Percentiles rank a stretch among this genome's conserved stretches.
Conservation (phyloP, 441 rosid genomes). For the Jatropha multifida region DNA sequence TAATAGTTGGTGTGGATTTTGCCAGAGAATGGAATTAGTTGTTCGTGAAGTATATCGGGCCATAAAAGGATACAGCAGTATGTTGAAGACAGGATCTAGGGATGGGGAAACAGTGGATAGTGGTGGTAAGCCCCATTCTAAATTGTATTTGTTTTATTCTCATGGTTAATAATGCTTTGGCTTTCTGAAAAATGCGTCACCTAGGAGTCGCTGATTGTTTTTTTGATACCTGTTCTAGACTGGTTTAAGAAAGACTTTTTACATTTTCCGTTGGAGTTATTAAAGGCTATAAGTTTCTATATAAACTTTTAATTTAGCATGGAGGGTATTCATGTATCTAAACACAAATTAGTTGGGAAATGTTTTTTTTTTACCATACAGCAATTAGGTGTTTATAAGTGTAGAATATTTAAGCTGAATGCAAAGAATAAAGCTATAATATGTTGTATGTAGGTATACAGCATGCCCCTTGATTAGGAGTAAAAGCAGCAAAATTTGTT, state of each 20-base stretch:
- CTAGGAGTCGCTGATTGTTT: not conserved
- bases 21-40: constrained; percentile 93
- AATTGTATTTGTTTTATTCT: constrained; percentile 14
- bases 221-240: not conserved
- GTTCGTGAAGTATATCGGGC: constrained; percentile 83
- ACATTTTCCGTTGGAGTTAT: not conserved
- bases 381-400: not conserved
- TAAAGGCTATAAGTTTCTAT: not conserved
- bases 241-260: constrained; percentile 5
- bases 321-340: not conserved
- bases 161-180: constrained; percentile 8
- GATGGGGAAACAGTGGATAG: constrained; percentile 30
- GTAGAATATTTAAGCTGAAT: not conserved
- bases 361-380: not conserved
- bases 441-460: not conserved
- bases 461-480: not conserved
- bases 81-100: constrained; percentile 42
- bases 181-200: not conserved
- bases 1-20: constrained; percentile 91
- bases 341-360: not conserved
- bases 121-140: constrained; percentile 41
- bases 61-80: constrained; percentile 48
- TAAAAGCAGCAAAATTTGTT: not conserved
- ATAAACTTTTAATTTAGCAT: not conserved
- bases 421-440: not conserved